Evolutionary conservation across 257 asterid species (phyloP).

Genomic region (Cynanchum wilfordii): DNA sequence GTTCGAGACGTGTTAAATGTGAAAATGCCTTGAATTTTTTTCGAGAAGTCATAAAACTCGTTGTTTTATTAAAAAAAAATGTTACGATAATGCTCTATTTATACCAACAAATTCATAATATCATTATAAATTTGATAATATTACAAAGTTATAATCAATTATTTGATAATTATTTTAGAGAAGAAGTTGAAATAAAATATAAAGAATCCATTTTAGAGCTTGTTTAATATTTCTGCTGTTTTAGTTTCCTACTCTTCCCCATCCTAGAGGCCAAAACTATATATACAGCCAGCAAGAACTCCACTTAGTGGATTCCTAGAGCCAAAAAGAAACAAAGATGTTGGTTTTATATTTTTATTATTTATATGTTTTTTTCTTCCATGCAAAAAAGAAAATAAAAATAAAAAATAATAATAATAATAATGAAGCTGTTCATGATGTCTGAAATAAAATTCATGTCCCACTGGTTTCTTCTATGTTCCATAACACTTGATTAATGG

Average conservation of each 20-base stretch:
- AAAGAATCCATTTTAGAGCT: neutral
- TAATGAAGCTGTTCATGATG: constrained; percentile 6
- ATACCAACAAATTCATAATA: too few species aligned
- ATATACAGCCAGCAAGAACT: neutral
- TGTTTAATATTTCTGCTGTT: constrained; percentile 8
- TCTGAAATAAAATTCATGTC: neutral
- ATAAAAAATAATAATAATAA: too few species aligned
- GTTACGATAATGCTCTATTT: too few species aligned
- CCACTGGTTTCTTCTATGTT: constrained; percentile 8
- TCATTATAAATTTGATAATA: too few species aligned
- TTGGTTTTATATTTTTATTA: neutral
- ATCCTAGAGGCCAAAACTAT: neutral
- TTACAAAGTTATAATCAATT: too few species aligned
- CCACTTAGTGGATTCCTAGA: neutral
- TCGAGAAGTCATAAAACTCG: too few species aligned
- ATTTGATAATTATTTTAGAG: too few species aligned
- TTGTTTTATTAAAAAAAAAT: too few species aligned
- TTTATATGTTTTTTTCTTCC: neutral
- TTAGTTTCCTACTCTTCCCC: constrained; percentile 12
- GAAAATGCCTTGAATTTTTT: too few species aligned
- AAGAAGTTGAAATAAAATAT: too few species aligned
- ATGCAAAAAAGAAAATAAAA: neutral
- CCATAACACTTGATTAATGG: constrained; percentile 1
- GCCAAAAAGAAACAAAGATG: neutral
- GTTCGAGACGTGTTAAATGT: too few species aligned